Evolutionary conservation across 2,329 filamentous ascomycete genomes (phyloP).

Genomic region (Penicillium sp.): DNA sequence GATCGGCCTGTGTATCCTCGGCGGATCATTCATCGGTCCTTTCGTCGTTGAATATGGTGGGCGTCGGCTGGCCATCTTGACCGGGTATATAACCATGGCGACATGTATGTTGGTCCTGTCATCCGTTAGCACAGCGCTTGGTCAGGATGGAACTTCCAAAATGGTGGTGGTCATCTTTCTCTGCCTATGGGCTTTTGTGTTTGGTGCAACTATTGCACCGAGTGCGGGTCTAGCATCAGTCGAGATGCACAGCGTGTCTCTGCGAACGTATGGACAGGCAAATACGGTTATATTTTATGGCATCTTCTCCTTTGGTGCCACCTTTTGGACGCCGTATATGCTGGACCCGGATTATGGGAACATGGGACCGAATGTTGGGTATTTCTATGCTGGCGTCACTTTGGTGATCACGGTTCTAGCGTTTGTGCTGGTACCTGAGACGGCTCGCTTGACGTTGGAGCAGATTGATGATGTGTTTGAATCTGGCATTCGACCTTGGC

Average conservation of each 20-base stretch:
- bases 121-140: constrained; percentile 17
- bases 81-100: constrained; percentile 20
- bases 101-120: constrained; percentile 23
- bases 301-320: constrained; percentile 21
- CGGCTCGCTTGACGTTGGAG: constrained; percentile 23
- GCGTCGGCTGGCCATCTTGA: constrained; percentile 19
- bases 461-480: constrained; percentile 26
- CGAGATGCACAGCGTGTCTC: constrained; percentile 26
- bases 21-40: constrained; percentile 16
- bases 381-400: constrained; percentile 25
- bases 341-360: constrained; percentile 21
- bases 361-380: constrained; percentile 28
- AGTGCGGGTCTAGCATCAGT: constrained; percentile 21
- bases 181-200: constrained; percentile 24
- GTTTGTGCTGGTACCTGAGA: constrained; percentile 24
- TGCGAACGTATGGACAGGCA: constrained; percentile 26
- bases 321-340: constrained; percentile 27
- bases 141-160: constrained; percentile 13
- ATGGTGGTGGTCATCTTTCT: constrained; percentile 24
- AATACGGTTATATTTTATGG: constrained; percentile 21
- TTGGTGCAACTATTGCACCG: constrained; percentile 23
- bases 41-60: constrained; percentile 21
- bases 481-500: constrained; percentile 20
- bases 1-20: constrained; percentile 17
- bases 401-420: constrained; percentile 13